These are phyloP conservation scores for Barnettozyma salicaria DNA, from an alignment of 805 yeast species.

Conservation along the genomic window DNA sequence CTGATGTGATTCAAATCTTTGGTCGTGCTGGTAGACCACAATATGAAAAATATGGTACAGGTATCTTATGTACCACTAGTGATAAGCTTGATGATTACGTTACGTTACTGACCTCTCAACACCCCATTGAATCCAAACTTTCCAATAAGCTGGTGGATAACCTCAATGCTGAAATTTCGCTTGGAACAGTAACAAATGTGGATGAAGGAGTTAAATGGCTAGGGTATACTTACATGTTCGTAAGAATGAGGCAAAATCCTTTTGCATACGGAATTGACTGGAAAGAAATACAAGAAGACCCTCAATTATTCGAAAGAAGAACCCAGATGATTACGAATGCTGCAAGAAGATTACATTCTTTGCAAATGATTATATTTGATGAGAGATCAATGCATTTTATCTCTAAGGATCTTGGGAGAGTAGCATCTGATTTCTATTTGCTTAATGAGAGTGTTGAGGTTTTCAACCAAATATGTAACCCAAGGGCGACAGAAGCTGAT, in stretches of 20 bases:
- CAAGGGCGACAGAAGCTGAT: conserved; percentile 88
- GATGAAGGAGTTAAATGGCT: conserved; percentile 96
- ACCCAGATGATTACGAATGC: conserved; percentile 72
- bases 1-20: conserved; percentile 95
- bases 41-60: conserved; percentile 86
- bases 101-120: conserved; percentile 86
- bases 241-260: conserved; percentile 92
- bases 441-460: conserved; percentile 81
- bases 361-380: conserved; percentile 93
- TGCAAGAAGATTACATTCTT: conserved; percentile 73
- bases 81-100: conserved; percentile 85
- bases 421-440: conserved; percentile 90
- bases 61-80: conserved; percentile 77
- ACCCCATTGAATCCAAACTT: conserved; percentile 87
- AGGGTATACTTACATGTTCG: conserved; percentile 94
- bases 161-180: conserved; percentile 90
- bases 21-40: conserved; percentile 99
- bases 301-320: conserved; percentile 65
- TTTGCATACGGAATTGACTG: conserved; percentile 87
- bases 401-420: conserved; percentile 86
- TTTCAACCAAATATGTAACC: conserved; percentile 78
- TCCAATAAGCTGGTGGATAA: conserved; percentile 80
- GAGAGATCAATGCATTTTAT: conserved; percentile 74
- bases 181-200: conserved; percentile 91
- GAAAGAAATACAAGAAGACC: conserved; percentile 80